Evolutionary conservation across 2,329 filamentous ascomycete species (phyloP), one percentile per base, ranked within the genome.

Genomic region (Aspergillus glaucus): DNA sequence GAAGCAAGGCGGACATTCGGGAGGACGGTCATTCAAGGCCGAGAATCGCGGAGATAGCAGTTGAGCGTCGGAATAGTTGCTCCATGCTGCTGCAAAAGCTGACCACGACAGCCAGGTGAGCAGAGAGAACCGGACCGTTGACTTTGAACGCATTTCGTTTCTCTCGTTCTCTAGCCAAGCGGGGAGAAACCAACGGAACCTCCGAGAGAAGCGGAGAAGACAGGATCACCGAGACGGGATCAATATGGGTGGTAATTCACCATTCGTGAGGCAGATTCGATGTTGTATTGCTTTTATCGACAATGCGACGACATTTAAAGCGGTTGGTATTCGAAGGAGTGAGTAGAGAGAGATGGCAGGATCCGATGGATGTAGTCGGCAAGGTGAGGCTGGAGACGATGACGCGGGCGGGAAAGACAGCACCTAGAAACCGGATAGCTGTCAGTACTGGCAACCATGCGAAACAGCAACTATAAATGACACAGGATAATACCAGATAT

Each of bases 1-100:
- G 79, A 98, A 98, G 76, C 93, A 92, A 56, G 60, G 62, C 8
- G 64, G 68, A 50, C 61, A 76, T 28, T 70, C 61, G 45, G 66
- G 61, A 6, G 89, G 86, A 44, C 88, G 81, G 61, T 86, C 83
- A 56, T 82, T 85, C 71, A 88, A 80, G 43, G 91, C 72, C 34
- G 85, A 79, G 63, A 90, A 76, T 64, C 87, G 81, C 39, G 81
- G 80, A 76, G 80, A 64, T 80, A 74, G 71, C 79, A 81, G 57
- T 82, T 80, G 58, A 55, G 78, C 65, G 45, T 79, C 77, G 46
- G 81, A 81, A 60, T 80, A 83, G 64, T 84, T 86, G 40, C 55
- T 56, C 55, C 56, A 62, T 43, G 59, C 62, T 47, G 53, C 44
- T 30, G 50, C 46, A 8, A 55, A 55, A 36, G 52, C 52, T 19